These are phyloP conservation scores for Colletotrichum eleusines DNA, from an alignment of 2,329 filamentous ascomycete genomes.

Conservation along the genomic window DNA sequence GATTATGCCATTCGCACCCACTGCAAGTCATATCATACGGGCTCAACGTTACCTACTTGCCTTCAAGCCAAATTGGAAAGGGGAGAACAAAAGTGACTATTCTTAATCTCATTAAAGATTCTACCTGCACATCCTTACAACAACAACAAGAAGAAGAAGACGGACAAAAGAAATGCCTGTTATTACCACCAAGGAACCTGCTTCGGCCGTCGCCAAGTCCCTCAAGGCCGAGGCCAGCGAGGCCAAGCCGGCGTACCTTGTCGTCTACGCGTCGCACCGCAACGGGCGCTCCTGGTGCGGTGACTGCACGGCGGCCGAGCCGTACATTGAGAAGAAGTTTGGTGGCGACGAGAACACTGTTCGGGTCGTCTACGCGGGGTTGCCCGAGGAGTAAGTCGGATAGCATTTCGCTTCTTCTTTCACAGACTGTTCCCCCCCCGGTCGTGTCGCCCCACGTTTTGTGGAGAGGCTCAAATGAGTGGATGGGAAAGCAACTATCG, in stretches of 20 bases:
- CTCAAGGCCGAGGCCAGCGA: conserved; percentile 37
- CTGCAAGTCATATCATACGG: conserved; percentile 18
- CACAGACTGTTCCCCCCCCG: background rate
- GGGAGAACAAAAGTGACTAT: background rate
- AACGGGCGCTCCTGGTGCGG: conserved; percentile 35
- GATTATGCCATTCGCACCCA: conserved; percentile 32
- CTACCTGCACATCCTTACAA: background rate
- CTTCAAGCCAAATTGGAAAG: background rate
- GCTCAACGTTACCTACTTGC: no score
- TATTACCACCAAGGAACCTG: conserved; percentile 33
- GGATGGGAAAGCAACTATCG: background rate
- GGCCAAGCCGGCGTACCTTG: conserved; percentile 34
- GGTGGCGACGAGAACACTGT: conserved; percentile 30
- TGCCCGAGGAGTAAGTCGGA: conserved; percentile 37
- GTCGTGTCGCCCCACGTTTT: background rate
- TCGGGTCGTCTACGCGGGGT: conserved; percentile 34
- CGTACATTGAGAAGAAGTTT: conserved; percentile 40
- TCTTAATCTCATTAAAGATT: background rate
- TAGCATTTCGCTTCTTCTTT: background rate
- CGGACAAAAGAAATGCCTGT: conserved; percentile 23
- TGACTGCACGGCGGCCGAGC: conserved; percentile 39
- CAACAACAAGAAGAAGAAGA: background rate
- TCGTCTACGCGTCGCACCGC: conserved; percentile 40
- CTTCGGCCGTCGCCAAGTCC: conserved; percentile 31
- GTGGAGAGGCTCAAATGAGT: background rate